Evolutionary conservation across 2,329 filamentous ascomycete species (phyloP).

Genomic region (Tolypocladium pustulatum): DNA sequence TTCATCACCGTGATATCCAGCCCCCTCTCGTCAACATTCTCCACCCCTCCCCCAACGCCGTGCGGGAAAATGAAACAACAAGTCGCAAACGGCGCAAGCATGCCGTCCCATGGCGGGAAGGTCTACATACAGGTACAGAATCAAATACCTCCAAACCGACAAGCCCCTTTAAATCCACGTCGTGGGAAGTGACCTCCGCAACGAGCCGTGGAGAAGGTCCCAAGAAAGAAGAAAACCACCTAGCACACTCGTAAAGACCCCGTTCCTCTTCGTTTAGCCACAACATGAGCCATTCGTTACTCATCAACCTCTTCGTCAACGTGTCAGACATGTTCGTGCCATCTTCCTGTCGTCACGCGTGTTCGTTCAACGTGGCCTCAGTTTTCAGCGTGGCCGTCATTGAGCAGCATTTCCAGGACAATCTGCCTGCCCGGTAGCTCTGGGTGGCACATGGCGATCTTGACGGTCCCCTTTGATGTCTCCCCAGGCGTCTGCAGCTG

Average conservation of each 20-base stretch:
- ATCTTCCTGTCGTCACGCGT: not conserved
- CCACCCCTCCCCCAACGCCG: conserved; percentile 1
- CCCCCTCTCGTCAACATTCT: not conserved
- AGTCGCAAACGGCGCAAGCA: not conserved
- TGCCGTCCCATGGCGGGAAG: not conserved
- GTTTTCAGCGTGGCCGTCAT: conserved; percentile 62
- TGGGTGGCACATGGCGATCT: conserved; percentile 92
- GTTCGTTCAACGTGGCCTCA: not conserved
- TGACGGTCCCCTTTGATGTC: conserved; percentile 64
- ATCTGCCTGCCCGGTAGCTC: conserved; percentile 76
- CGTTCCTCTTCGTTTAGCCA: not conserved
- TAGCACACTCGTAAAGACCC: not conserved
- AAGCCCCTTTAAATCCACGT: not conserved
- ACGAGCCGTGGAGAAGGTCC: not conserved
- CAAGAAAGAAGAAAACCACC: not conserved
- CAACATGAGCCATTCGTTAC: not conserved
- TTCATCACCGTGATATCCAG: not conserved
- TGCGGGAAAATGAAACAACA: not conserved
- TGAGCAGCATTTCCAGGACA: conserved; percentile 83
- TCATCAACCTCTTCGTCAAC: not conserved
- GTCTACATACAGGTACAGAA: not conserved
- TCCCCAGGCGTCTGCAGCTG: conserved; percentile 25
- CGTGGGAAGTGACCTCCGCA: not conserved
- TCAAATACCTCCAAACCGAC: not conserved
- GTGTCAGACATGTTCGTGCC: conserved; percentile 1